phyloP scores from a whole-genome alignment of 495 filamentous ascomycete species.

The Parathielavia appendiculata region DNA sequence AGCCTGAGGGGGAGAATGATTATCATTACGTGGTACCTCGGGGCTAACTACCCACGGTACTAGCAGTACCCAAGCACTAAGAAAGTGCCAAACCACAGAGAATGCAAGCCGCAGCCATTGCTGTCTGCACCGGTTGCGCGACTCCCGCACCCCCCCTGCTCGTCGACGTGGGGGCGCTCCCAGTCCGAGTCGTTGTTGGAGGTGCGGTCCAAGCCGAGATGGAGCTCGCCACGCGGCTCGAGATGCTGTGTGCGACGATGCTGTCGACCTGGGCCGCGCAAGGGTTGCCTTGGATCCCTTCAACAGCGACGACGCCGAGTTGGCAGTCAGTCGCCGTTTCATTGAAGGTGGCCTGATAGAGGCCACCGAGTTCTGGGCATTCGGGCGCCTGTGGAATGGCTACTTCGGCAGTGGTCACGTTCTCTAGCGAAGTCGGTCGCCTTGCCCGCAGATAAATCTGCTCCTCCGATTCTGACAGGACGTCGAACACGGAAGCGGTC shows the following conservation, averaged over 20 bases:
- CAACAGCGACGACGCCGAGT: not conserved
- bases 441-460: no score
- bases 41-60: no score
- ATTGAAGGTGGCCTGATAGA: not conserved
- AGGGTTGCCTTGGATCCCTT: not conserved
- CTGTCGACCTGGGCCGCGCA: not conserved
- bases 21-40: no score
- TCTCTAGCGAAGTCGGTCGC: no score
- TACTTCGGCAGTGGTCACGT: not conserved
- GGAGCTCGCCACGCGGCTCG: constrained; percentile 1
- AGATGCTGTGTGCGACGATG: not conserved
- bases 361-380: not conserved
- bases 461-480: not conserved
- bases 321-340: not conserved
- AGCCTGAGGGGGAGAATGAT: no score
- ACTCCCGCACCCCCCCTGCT: constrained; percentile 2
- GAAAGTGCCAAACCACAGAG: not conserved
- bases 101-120: not conserved
- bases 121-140: not conserved
- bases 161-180: not conserved
- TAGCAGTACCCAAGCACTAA: no score
- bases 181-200: not conserved
- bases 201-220: not conserved
- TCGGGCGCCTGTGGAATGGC: constrained; percentile 1
- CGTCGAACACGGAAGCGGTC: not conserved